phyloP scores from a whole-genome alignment of 2,329 filamentous ascomycete species.

The Lasiodiplodia sp. region DNA sequence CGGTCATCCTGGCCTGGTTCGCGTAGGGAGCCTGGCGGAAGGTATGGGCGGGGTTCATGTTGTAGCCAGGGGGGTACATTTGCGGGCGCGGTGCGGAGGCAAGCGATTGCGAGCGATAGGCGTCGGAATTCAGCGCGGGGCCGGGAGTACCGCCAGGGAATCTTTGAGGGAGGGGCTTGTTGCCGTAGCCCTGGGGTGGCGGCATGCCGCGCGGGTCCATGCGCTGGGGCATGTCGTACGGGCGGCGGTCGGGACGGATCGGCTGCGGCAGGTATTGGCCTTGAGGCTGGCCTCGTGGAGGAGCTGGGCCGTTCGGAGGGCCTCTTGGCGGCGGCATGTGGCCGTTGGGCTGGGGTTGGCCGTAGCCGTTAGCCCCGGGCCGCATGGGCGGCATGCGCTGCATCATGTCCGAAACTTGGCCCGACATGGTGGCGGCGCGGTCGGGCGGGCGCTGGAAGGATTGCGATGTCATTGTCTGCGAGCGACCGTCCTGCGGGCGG shows the following conservation, averaged over 20 bases:
- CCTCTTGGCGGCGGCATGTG: constrained; percentile 37
- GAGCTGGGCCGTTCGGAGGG: constrained; percentile 43
- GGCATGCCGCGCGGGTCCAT: constrained; percentile 66
- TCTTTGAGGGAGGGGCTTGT: constrained; percentile 64
- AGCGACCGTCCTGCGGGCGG: constrained; percentile 78
- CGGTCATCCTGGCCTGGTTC: constrained; percentile 77
- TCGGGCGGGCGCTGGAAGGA: constrained; percentile 68
- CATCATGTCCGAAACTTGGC: constrained; percentile 60
- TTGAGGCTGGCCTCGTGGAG: constrained; percentile 51
- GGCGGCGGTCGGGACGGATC: constrained; percentile 68
- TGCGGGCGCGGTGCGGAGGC: constrained; percentile 77
- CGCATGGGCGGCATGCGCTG: constrained; percentile 70
- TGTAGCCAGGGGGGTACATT: constrained; percentile 58
- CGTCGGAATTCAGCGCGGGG: constrained; percentile 81
- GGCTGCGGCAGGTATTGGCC: constrained; percentile 68
- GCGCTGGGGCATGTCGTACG: constrained; percentile 76
- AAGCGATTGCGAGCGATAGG: constrained; percentile 92
- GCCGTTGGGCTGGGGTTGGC: constrained; percentile 42
- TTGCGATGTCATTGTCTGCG: constrained; percentile 92
- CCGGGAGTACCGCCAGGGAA: constrained; percentile 53
- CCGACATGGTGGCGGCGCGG: constrained; percentile 74
- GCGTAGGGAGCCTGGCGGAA: constrained; percentile 82
- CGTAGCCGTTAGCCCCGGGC: constrained; percentile 53
- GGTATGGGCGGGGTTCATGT: constrained; percentile 70
- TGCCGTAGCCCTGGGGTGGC: constrained; percentile 57